Percentiles rank a stretch among this genome's conserved stretches.
Conservation (phyloP, 805 yeast species). For the Dipodascopsis uninucleata region DNA sequence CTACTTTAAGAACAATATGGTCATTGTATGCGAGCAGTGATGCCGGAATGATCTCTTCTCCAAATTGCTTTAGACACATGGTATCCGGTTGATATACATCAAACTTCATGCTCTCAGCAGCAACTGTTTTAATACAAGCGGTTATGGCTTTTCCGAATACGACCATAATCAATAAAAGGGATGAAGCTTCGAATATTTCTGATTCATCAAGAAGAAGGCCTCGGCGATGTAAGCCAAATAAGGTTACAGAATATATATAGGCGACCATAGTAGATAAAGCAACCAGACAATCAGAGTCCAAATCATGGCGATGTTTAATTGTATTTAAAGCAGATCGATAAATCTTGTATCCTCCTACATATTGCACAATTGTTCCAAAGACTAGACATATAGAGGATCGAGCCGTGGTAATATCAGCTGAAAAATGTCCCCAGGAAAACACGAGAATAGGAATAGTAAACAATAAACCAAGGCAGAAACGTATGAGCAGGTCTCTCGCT, state of each 20-base stretch:
- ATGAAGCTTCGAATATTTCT: constrained; percentile 13
- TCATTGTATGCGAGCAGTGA: constrained; percentile 15
- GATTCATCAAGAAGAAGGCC: constrained; percentile 2
- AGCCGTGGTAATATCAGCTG: background rate
- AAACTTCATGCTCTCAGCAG: constrained; percentile 8
- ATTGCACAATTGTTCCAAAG: constrained; percentile 14
- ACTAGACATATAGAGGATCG: constrained; percentile 5
- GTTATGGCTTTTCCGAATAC: constrained; percentile 11
- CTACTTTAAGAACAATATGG: constrained; percentile 3
- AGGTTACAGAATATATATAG: constrained; percentile 14
- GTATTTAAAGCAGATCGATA: constrained; percentile 10
- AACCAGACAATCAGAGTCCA: constrained; percentile 18
- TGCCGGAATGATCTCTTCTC: background rate
- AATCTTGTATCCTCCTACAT: constrained; percentile 8
- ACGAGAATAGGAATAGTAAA: constrained; percentile 21
- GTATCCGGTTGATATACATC: constrained; percentile 10
- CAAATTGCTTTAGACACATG: constrained; percentile 2
- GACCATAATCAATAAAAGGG: constrained; percentile 16
- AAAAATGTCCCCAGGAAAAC: constrained; percentile 14
- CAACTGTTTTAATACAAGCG: constrained; percentile 4
- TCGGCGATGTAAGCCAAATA: constrained; percentile 5
- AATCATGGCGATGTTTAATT: background rate
- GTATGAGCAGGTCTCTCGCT: background rate
- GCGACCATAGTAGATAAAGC: constrained; percentile 15
- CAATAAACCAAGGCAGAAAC: background rate